Base-by-base conservation (phyloP, 768 basidiomycete genomes). In the Rubroboletus satanas region DNA sequence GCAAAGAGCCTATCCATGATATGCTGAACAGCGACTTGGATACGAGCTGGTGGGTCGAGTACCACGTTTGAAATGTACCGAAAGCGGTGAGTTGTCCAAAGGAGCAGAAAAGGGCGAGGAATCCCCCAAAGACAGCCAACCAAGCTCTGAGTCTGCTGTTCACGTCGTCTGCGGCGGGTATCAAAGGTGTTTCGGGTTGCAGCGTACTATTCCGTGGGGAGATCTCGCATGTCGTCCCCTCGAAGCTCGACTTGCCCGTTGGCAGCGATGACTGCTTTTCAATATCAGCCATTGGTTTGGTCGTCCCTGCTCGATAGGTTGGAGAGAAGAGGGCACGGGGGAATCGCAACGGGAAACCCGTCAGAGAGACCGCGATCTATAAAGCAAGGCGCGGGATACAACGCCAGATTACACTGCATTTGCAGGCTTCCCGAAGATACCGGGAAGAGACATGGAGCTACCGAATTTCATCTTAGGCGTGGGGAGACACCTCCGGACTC, bases 11-110 rank as follows among this genome's bases (percentile, higher is more conserved):
- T 58, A 88, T 86, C 82, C 85, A 87, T 3, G 85, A 83, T 57
- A 88, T 84, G 23, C 75, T 78, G 36, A 81, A 83, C 14, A 82
- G 71, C 14, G 81, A 69, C 35, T 77, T 58, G 58, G 75, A 66
- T 17, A 66, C 65, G 17, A 89, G 75, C 65, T 88, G 82, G 66
- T 89, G 81, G 14, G 67, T 69, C 10, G 77, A 73, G 60, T 89
- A 88, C 81, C 82, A 88, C 12, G 81, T 70, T 66, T 87, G 84
- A 66, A 82, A 89, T 39, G 84, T 85, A 15, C 87, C 87, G 58
- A 88, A 89, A 43, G 86, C 79, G 49, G 76, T 84, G 74, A 88
- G 81, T 60, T 83, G 84, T 9, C 87, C 87, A 65, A 89, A 87
- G 2, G 84, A 82, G 64, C 79, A 84, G 70, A 87, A 82, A 8